A percentile compares a stretch with the other conserved stretches of the same genome.
phyloP scores from a whole-genome alignment of 192 early-diverging fungal genomes.

The Linnemannia hyalina region DNA sequence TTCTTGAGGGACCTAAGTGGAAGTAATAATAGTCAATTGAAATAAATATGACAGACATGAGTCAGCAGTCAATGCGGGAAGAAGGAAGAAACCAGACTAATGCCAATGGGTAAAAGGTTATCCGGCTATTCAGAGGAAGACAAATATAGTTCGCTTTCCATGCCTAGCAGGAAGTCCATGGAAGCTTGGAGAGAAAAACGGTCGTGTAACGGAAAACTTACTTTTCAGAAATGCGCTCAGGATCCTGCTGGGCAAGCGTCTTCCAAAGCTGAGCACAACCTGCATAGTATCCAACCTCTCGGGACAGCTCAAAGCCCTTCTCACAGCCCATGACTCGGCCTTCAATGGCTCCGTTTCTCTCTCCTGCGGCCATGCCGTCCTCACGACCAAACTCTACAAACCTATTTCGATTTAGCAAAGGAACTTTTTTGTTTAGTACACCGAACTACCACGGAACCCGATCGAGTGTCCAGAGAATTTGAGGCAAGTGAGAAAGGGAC shows the following conservation, averaged over 20 bases:
- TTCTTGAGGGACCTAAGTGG: slow-evolving; percentile 62
- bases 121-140: neutral
- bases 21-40: neutral
- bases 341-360: slow-evolving; percentile 62
- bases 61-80: neutral
- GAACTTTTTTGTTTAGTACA: neutral
- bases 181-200: neutral
- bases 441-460: neutral
- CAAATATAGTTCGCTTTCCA: neutral
- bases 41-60: slow-evolving; percentile 5
- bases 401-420: slow-evolving; percentile 36
- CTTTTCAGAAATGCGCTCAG: slow-evolving; percentile 58
- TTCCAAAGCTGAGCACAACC: slow-evolving; percentile 66
- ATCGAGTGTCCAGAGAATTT: neutral
- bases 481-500: neutral
- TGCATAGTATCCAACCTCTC: slow-evolving; percentile 68
- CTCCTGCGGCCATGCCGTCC: slow-evolving; percentile 66
- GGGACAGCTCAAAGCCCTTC: slow-evolving; percentile 67
- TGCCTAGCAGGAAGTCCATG: neutral
- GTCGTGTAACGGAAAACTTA: slow-evolving; percentile 23
- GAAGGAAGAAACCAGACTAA: neutral
- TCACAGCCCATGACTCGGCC: slow-evolving; percentile 68
- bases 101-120: neutral
- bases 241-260: slow-evolving; percentile 35
- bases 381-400: slow-evolving; percentile 69